Evolutionary conservation across 2,329 filamentous ascomycete species (phyloP), one percentile per base, ranked within the genome.

Genomic region (Monosporascus cannonballus): DNA sequence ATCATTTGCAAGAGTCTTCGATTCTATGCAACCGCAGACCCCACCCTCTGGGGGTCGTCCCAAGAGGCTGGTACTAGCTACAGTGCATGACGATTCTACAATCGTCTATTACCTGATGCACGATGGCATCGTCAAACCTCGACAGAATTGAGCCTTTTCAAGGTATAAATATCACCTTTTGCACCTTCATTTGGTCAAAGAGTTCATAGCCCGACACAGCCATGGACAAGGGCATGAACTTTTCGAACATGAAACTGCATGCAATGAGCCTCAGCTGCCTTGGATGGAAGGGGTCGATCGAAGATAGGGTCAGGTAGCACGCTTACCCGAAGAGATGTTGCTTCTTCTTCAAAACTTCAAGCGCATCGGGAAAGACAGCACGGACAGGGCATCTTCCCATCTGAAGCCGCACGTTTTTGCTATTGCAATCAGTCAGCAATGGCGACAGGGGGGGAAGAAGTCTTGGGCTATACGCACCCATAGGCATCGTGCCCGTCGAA

Each of bases 71-170:
- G 66, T 93, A n/a, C 73, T 94, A 49, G 88, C 86, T 17, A 87
- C 86, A 3, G 73, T 90, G 47, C 86, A 90, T 65, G 83, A 87
- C 61, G 89, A 94, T 70, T 92, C 89, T 58, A 93, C 89, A 0
- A 79, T 94, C 18, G 86, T 90, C 41, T 94, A 93, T 71, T 94
- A 94, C 66, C 79, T 92, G 57, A 82, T 93, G 67, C 89, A 93
- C 63, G 88, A 93, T 68, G 89, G 89, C n/a, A 84, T 92, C 58
- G 87, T 93, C 50, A 94, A 93, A 74, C 89, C 89, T 24, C 78
- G 89, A 53, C 89, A 93, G 68, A 94, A 94, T 67, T 93, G 73
- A 78, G 38, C 22, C 15, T 24, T 36, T 39, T 68, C 60, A 80
- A 15, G 74, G 76, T 55, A 76, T 78, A 63, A 90, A 90, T 17